Evolutionary conservation across 176 grass and related monocot species (phyloP), one percentile per base, ranked within the genome.

Genomic region (Ensete glaucum): DNA sequence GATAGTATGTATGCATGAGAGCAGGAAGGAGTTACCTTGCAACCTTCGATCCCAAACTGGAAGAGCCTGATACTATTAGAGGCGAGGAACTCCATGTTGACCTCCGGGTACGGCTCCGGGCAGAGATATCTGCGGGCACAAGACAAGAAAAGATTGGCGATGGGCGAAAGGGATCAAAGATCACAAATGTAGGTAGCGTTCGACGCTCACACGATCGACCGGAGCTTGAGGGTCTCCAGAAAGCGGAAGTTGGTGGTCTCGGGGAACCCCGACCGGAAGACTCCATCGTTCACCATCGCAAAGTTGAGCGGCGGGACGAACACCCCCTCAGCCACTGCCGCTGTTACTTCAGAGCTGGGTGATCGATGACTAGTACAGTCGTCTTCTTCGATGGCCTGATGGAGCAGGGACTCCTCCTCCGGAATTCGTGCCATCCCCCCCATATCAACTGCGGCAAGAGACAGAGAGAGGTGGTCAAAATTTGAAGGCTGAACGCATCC

Each of bases 221-320:
- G 85, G 20, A 97, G 87, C 48, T 82, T 82, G 76, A 97, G 93
- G 48, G 83, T 85, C n/a, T 23, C 54, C 65, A 97, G n/a, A 81
- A 97, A 92, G 26, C 79, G 13, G 76, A 97, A 90, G 86, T 80
- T 97, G 74, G 66, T 51, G 3, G 79, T 22, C 25, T 58, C 77
- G 14, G 93, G 93, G 77, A 97, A 43, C 13, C 90, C 93, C 13
- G 93, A 97, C 9, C 93, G 93, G 90, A 86, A 97, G 85, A 97
- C 84, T 80, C 90, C 93, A 29, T 86, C 90, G 69, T 85, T 79
- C 12, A 97, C 90, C 85, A 79, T 81, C 77, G 90, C 90, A 71
- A 97, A 97, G 71, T 97, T 97, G 66, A 92, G 69, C 64, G 90
- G 93, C 23, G 87, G 89, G 65, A 57, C 76, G 63, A 92, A 48